A percentile compares a stretch with the other conserved stretches of the same genome.
These are phyloP conservation scores for Botrytis porri DNA, from an alignment of 2,329 filamentous ascomycete genomes.

Conservation along the genomic window DNA sequence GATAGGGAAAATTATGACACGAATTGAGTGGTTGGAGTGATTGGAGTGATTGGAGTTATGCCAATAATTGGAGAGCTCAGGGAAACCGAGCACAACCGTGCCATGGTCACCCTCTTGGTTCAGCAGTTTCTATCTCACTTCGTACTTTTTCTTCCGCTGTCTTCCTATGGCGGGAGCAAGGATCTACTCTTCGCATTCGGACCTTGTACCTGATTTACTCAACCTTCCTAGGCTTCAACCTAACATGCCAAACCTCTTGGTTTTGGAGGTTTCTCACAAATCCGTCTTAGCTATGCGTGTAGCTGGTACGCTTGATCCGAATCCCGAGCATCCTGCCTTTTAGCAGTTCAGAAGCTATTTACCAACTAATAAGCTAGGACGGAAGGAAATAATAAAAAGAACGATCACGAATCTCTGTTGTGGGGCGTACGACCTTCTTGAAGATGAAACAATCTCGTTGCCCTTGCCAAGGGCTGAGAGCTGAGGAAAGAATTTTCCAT, in stretches of 20 bases:
- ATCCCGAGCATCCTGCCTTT: neutral
- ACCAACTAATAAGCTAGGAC: neutral
- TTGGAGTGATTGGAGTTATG: neutral
- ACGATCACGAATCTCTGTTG: neutral
- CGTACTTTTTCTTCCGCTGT: neutral
- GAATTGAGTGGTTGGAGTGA: neutral
- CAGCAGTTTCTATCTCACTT: neutral
- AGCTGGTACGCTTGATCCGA: neutral
- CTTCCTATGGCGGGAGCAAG: neutral
- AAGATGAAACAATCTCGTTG: neutral
- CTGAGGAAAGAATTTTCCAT: conserved; percentile 3
- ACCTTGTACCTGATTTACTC: neutral
- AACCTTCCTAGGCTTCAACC: neutral
- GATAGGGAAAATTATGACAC: neutral
- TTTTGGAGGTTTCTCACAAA: neutral
- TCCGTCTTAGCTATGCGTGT: neutral
- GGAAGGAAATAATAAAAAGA: neutral
- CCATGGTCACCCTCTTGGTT: neutral
- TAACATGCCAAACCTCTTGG: neutral
- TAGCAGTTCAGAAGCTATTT: neutral
- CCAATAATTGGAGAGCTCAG: neutral
- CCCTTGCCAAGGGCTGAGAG: conserved; percentile 4
- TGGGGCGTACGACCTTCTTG: neutral
- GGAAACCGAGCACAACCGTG: neutral
- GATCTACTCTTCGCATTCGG: neutral